Percentiles rank a stretch among this genome's conserved stretches.
phyloP scores from a whole-genome alignment of 2,329 filamentous ascomycete genomes.

The Thermoascus crustaceus region DNA sequence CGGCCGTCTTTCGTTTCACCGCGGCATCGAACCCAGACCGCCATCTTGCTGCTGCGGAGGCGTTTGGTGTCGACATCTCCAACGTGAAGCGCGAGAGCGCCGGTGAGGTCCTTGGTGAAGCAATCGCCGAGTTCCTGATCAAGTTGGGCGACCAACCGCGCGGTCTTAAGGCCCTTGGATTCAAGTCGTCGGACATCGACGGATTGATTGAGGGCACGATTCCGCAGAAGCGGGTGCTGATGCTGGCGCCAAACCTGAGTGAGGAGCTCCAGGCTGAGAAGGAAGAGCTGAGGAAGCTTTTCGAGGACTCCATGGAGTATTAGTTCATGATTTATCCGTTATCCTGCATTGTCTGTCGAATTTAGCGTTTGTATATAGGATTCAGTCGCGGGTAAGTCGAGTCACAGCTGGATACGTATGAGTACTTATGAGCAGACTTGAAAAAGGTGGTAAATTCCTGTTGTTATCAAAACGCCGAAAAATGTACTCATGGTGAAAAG shows the following conservation, averaged over 20 bases:
- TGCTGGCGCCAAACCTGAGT: constrained; percentile 76
- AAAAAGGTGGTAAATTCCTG: no score
- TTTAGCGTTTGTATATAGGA: no score
- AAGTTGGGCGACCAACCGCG: constrained; percentile 83
- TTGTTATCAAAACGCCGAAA: no score
- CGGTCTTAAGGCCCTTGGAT: constrained; percentile 77
- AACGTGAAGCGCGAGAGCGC: constrained; percentile 84
- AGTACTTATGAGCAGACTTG: no score
- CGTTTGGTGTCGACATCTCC: constrained; percentile 80
- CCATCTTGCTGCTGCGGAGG: constrained; percentile 80
- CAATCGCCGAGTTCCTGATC: constrained; percentile 70
- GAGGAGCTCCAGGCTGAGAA: constrained; percentile 61
- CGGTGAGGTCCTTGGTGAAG: constrained; percentile 79
- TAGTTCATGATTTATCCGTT: constrained; percentile 19
- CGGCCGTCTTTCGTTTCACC: constrained; percentile 90
- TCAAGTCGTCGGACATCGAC: constrained; percentile 66
- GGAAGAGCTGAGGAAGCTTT: constrained; percentile 61
- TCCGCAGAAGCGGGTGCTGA: constrained; percentile 81
- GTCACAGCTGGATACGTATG: no score
- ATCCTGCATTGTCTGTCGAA: background rate
- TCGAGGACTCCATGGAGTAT: constrained; percentile 55
- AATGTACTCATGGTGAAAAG: no score
- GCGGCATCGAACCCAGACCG: constrained; percentile 84
- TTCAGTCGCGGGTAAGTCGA: no score
- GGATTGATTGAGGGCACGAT: constrained; percentile 87